Base-by-base conservation (phyloP, 1,284 basidiomycete species). In the Apiotrichum sp. region DNA sequence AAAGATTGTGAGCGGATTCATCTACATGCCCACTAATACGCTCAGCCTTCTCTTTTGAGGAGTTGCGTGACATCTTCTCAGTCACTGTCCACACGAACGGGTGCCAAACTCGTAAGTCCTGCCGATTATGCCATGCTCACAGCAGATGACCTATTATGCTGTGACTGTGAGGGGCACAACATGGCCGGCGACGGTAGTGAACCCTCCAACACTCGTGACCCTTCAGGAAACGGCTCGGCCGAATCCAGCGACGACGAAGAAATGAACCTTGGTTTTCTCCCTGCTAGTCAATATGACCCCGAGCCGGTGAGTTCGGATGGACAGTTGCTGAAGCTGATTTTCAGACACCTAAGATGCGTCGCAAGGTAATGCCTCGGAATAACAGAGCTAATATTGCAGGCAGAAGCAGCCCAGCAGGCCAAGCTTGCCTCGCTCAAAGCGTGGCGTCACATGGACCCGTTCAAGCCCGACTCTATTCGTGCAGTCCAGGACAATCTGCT, bases 1-100 rank as follows among this genome's bases (percentile, higher is more conserved):
- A 90, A 88, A 65, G 84, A 88, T 63, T 88, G 89, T 89, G 65
- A 78, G 86, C 78, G 11, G 10, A 22, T 22, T 22, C 22, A 22
- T 22, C 22, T 22, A 22, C n/a, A 22, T 22, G 22, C 22, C 22
- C 22, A 22, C 22, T 22, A 22, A 22, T 22, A n/a, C 22, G 22
- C 22, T 1, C 3, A 72, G 89, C 89, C 0, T 96, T 96, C 78
- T 88, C 87, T 1, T 78, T 81, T n/a, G 89, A 89, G 74, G 93
- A 97, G 86, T 81, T 96, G 32, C 84, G 85, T 47, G 91, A 93
- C 69, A 89, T 99, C 62, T 99, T 98, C 76, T 86, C 85, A 7
- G 78, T 97, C 40, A 85, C 95, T 72, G 78, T 82, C 0, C 79
- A 86, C 52, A 95, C 93, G 0, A 76, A 74, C 53, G 72, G 81